These are phyloP conservation scores for Talaromyces sp. DNA, from an alignment of 2,329 filamentous ascomycete species.

Conservation along the genomic window DNA sequence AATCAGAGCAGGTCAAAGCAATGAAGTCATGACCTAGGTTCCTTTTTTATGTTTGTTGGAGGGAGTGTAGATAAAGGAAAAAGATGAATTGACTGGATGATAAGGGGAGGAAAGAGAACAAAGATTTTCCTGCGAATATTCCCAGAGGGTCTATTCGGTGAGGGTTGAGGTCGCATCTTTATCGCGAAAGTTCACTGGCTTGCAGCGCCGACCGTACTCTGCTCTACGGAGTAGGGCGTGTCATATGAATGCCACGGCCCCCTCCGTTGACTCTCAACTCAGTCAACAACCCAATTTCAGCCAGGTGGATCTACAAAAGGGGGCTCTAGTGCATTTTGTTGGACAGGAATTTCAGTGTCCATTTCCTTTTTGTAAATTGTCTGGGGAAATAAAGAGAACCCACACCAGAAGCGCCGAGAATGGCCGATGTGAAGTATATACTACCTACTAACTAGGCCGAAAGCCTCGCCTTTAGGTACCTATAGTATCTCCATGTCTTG, in stretches of 20 bases:
- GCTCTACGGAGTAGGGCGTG: constrained; percentile 19
- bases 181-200: constrained; percentile 27
- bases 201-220: constrained; percentile 27
- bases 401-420: background rate
- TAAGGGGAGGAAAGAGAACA: background rate
- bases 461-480: too few species aligned
- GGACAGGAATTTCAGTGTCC: background rate
- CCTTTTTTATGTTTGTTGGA: background rate
- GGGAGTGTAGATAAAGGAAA: constrained; percentile 3
- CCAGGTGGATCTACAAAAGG: background rate
- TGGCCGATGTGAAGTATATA: background rate
- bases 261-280: background rate
- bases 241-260: constrained; percentile 9
- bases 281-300: background rate
- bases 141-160: background rate
- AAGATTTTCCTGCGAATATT: background rate
- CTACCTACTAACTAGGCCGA: too few species aligned
- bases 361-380: background rate
- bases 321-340: background rate
- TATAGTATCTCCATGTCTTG: too few species aligned
- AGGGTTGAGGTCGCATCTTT: constrained; percentile 8
- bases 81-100: background rate
- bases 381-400: background rate
- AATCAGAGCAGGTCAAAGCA: background rate
- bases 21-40: constrained; percentile 20